These are phyloP conservation scores for Candolleomyces aberdarensis DNA, from an alignment of 768 basidiomycete genomes.

Conservation along the genomic window DNA sequence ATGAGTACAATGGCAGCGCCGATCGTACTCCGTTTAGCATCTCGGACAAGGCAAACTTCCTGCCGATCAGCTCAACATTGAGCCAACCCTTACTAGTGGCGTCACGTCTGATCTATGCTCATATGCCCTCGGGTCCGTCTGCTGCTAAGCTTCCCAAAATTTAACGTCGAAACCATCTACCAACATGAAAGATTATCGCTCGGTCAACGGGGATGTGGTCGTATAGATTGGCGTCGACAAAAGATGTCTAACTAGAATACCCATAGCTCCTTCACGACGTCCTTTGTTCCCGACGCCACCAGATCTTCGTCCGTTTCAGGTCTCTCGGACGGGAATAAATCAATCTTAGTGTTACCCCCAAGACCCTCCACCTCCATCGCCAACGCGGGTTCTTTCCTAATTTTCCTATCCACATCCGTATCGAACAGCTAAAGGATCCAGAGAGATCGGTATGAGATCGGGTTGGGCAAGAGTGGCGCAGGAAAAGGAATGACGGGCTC, in stretches of 20 bases:
- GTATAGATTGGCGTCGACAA: no score
- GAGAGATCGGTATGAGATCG: neutral
- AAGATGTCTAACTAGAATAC: neutral
- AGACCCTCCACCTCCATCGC: constrained; percentile 36
- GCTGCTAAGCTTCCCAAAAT: no score
- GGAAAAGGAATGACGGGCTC: constrained; percentile 16
- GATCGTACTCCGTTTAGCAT: no score
- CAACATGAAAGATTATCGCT: no score
- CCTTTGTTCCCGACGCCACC: constrained; percentile 13
- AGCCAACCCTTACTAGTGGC: no score
- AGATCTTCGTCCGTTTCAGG: constrained; percentile 3
- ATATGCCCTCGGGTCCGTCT: no score
- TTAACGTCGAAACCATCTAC: no score
- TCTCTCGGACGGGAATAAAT: constrained; percentile 22
- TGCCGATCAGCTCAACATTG: no score
- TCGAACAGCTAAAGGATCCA: constrained; percentile 67
- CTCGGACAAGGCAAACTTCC: no score
- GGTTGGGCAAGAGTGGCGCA: neutral
- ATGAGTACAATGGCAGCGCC: no score
- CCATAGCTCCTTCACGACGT: constrained; percentile 49
- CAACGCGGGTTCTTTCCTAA: constrained; percentile 75
- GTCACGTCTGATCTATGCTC: no score
- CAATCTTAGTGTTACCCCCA: constrained; percentile 16
- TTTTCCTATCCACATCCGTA: constrained; percentile 73
- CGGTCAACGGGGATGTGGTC: no score